Conservation (phyloP, 2,329 filamentous ascomycete genomes). For the Hypoxylon rubiginosum region DNA sequence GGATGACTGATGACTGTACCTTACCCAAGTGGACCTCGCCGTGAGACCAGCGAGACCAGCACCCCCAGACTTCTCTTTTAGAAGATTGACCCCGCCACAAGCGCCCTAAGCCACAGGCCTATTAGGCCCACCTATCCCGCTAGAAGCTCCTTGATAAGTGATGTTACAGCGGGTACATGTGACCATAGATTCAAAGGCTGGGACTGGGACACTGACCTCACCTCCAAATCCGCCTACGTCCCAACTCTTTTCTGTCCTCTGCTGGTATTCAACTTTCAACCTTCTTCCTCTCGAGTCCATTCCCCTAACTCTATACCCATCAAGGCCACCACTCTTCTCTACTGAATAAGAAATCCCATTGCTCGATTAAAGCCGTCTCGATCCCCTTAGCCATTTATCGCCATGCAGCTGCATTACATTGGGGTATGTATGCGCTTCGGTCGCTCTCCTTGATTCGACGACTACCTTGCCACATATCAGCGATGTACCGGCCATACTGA, state of each 20-base stretch:
- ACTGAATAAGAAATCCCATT: not conserved
- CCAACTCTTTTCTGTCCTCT: constrained; percentile 1
- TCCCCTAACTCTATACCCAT: constrained; percentile 15
- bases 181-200: constrained; percentile 28
- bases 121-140: constrained; percentile 6
- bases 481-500: constrained; percentile 31
- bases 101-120: constrained; percentile 7
- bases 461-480: not conserved
- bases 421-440: constrained; percentile 71
- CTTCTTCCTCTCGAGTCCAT: constrained; percentile 22
- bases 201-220: constrained; percentile 38
- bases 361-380: constrained; percentile 3
- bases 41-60: not conserved
- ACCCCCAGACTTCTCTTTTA: not conserved
- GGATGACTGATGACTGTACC: not conserved
- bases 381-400: constrained; percentile 47
- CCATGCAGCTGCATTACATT: constrained; percentile 90
- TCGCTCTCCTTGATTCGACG: constrained; percentile 40
- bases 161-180: constrained; percentile 28
- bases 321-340: constrained; percentile 7
- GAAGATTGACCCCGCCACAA: not conserved
- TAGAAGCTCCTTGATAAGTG: too few relatives aligned
- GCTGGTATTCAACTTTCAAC: constrained; percentile 12
- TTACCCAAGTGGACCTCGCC: not conserved
- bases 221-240: constrained; percentile 27